phyloP scores from a whole-genome alignment of 2,329 filamentous ascomycete genomes.

The Cercospora beticola region DNA sequence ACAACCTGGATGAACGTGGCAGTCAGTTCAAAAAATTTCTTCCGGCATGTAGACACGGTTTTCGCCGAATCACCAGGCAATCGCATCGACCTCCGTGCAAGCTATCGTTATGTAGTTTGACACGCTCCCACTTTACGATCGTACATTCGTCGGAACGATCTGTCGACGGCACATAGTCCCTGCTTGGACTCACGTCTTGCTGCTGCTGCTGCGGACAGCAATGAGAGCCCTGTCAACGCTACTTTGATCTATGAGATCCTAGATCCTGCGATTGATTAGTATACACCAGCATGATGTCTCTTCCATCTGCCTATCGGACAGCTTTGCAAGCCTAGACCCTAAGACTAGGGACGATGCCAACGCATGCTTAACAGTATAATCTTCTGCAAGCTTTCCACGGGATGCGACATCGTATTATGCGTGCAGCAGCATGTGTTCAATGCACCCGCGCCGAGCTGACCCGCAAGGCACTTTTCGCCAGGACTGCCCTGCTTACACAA shows the following conservation, averaged over 20 bases:
- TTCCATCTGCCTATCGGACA: background rate
- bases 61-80: background rate
- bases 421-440: background rate
- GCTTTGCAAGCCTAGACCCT: background rate
- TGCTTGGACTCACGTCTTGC: background rate
- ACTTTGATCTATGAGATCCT: background rate
- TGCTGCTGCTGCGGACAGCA: background rate
- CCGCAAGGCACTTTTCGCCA: background rate
- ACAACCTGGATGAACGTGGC: conserved; percentile 98
- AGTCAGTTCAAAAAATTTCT: conserved; percentile 99
- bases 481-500: background rate
- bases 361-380: background rate
- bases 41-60: conserved; percentile 74
- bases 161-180: background rate
- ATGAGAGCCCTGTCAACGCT: background rate
- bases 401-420: background rate
- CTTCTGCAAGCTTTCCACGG: background rate
- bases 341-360: background rate
- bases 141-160: too few species aligned
- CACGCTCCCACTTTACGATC: too few species aligned
- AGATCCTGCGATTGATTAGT: background rate
- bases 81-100: background rate
- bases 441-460: background rate
- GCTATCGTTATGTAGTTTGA: background rate
- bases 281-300: background rate